These are phyloP conservation scores for Apiospora malaysiana DNA, from an alignment of 2,329 filamentous ascomycete genomes.

Conservation along the genomic window DNA sequence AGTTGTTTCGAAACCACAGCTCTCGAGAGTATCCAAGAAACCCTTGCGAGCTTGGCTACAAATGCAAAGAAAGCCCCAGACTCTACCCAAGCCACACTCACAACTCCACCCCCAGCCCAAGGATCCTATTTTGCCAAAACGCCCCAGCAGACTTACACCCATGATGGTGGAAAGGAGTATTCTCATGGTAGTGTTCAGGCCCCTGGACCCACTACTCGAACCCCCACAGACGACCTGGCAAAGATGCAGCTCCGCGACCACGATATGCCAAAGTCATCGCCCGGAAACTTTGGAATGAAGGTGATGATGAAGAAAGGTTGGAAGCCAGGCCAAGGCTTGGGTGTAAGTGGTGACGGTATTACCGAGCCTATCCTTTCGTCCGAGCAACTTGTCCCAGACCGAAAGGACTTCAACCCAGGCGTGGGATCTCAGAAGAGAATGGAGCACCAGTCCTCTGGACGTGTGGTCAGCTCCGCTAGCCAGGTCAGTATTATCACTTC, in stretches of 20 bases:
- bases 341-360: neutral
- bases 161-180: neutral
- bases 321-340: neutral
- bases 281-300: neutral
- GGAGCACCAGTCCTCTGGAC: neutral
- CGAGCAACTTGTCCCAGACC: neutral
- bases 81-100: neutral
- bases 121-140: neutral
- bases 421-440: constrained; percentile 5
- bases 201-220: neutral
- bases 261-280: neutral
- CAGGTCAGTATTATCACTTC: neutral
- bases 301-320: constrained; percentile 1
- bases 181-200: neutral
- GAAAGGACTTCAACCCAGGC: constrained; percentile 3
- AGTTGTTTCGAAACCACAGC: neutral
- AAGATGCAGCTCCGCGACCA: neutral
- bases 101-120: neutral
- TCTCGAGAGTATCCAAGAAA: neutral
- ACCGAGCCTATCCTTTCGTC: neutral
- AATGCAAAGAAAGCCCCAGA: neutral
- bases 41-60: neutral
- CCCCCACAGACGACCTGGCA: neutral
- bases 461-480: neutral
- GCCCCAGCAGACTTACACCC: neutral